Evolutionary conservation across 2,329 filamentous ascomycete species (phyloP).

Genomic region (Rhynchosporium graminicola): DNA sequence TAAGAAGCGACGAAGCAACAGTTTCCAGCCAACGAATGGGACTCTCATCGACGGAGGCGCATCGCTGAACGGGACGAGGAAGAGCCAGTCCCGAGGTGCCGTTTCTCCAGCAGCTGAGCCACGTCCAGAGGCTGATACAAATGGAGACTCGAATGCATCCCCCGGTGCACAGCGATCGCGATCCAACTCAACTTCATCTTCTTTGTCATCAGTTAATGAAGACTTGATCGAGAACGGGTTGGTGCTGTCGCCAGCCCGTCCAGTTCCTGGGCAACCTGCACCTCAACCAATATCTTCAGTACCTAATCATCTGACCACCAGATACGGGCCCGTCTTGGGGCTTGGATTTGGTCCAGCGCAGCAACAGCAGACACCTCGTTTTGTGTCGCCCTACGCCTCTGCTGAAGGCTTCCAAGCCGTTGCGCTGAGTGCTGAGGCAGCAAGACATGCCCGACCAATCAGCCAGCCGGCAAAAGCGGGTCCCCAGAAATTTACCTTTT

Average conservation of each 20-base stretch:
- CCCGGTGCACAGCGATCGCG: conserved; percentile 25
- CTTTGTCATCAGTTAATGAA: conserved; percentile 42
- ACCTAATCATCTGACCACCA: conserved; percentile 4
- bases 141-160: conserved; percentile 15
- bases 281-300: conserved; percentile 3
- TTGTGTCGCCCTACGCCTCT: conserved; percentile 32
- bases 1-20: conserved; percentile 35
- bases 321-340: conserved; percentile 10
- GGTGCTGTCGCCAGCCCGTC: conserved; percentile 8
- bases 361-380: conserved; percentile 20
- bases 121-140: conserved; percentile 8
- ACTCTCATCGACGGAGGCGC: conserved; percentile 28
- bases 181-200: conserved; percentile 42
- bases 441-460: conserved; percentile 35
- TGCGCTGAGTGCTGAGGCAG: conserved; percentile 35
- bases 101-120: neutral
- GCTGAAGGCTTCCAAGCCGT: conserved; percentile 30
- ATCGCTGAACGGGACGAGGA: conserved; percentile 11
- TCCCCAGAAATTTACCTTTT: conserved; percentile 36
- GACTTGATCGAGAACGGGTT: conserved; percentile 30
- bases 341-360: conserved; percentile 21
- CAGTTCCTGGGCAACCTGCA: neutral
- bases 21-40: conserved; percentile 25
- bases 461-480: conserved; percentile 27
- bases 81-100: conserved; percentile 10